Evolutionary conservation across 768 basidiomycete genomes (phyloP).

Genomic region (Polyporus arcularius): DNA sequence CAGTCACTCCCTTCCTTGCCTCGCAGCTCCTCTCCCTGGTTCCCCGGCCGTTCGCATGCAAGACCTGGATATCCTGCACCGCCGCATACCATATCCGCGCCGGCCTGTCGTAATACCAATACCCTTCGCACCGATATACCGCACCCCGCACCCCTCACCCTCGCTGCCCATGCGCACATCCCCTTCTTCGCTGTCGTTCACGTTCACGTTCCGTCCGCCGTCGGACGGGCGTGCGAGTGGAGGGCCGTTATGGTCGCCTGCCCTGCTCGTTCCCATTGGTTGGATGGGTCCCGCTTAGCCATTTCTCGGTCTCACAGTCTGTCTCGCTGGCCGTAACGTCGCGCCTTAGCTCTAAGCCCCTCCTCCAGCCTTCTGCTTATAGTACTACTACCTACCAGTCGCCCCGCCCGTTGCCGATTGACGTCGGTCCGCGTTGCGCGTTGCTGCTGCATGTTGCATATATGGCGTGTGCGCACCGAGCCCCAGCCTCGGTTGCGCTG

Average conservation of each 20-base stretch:
- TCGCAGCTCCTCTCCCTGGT: not conserved
- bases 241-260: too few relatives aligned
- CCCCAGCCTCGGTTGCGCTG: too few relatives aligned
- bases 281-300: not conserved
- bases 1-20: not conserved
- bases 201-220: not conserved
- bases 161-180: not conserved
- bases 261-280: not conserved
- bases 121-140: conserved; percentile 6
- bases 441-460: too few relatives aligned
- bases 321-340: not conserved
- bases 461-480: too few relatives aligned
- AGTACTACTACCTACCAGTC: too few relatives aligned
- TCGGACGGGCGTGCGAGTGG: too few relatives aligned
- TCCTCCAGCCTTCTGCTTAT: too few relatives aligned
- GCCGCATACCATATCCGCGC: conserved; percentile 1
- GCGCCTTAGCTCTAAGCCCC: too few relatives aligned
- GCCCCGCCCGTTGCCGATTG: too few relatives aligned
- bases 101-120: conserved; percentile 6
- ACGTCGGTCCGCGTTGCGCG: too few relatives aligned
- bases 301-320: not conserved
- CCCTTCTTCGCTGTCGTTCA: not conserved
- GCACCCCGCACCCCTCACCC: not conserved
- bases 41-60: not conserved
- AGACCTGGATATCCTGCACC: not conserved